Evolutionary conservation across 1,284 basidiomycete species (phyloP).

Genomic region (Singerocomus inundabilis): DNA sequence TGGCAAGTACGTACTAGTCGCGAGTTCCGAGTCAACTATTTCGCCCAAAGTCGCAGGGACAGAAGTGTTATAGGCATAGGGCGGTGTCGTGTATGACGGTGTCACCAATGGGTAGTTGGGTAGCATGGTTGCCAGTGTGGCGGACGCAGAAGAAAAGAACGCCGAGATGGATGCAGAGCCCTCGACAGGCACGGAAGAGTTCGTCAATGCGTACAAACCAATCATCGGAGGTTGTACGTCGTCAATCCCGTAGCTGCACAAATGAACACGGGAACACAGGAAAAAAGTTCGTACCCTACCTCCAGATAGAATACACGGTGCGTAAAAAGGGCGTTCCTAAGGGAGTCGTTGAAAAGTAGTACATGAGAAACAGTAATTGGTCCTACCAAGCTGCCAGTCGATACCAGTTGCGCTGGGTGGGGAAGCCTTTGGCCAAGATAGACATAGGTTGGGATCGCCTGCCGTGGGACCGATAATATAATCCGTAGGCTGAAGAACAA

Average conservation of each 20-base stretch:
- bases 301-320: constrained; percentile 82
- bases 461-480: constrained; percentile 77
- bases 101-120: constrained; percentile 75
- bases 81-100: constrained; percentile 61
- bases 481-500: constrained; percentile 69
- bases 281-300: constrained; percentile 40
- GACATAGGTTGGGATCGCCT: constrained; percentile 66
- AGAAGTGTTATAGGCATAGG: constrained; percentile 74
- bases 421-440: constrained; percentile 77
- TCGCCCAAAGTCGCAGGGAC: constrained; percentile 52
- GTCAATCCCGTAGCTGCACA: constrained; percentile 66
- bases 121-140: constrained; percentile 65
- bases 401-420: constrained; percentile 73
- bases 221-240: constrained; percentile 69
- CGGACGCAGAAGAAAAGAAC: constrained; percentile 60
- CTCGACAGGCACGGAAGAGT: constrained; percentile 42
- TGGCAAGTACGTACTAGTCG: constrained; percentile 65
- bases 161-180: constrained; percentile 46
- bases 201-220: constrained; percentile 63
- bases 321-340: constrained; percentile 74
- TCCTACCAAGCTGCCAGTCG: constrained; percentile 79
- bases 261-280: constrained; percentile 8
- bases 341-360: neutral
- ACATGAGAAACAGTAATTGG: neutral
- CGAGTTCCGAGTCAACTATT: constrained; percentile 57